These are phyloP conservation scores for Zygotorulaspora danielsina DNA, from an alignment of 805 yeast genomes.

Conservation along the genomic window DNA sequence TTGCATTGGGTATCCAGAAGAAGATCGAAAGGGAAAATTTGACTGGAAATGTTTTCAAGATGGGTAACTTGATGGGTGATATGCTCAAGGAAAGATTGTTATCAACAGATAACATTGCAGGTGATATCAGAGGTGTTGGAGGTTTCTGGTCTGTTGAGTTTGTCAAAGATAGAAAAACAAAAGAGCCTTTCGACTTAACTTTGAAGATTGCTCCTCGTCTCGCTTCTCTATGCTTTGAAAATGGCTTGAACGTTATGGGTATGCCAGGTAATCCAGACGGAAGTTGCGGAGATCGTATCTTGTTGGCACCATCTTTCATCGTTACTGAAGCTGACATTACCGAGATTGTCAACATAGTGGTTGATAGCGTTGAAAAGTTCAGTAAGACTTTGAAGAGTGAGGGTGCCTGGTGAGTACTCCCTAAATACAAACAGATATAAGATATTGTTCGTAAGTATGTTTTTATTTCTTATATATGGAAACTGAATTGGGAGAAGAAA, in stretches of 20 bases:
- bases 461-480: no score
- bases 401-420: slow-evolving; percentile 11
- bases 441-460: no score
- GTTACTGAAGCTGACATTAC: slow-evolving; percentile 42
- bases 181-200: slow-evolving; percentile 42
- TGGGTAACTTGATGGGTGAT: slow-evolving; percentile 42
- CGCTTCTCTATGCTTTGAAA: slow-evolving; percentile 37
- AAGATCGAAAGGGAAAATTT: slow-evolving; percentile 36
- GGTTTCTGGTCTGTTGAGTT: slow-evolving; percentile 56
- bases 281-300: slow-evolving; percentile 36
- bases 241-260: slow-evolving; percentile 48
- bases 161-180: slow-evolving; percentile 49
- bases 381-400: slow-evolving; percentile 16
- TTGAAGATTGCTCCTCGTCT: slow-evolving; percentile 38
- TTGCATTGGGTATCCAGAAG: slow-evolving; percentile 45
- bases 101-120: slow-evolving; percentile 40
- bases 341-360: slow-evolving; percentile 39
- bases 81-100: slow-evolving; percentile 35
- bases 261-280: slow-evolving; percentile 45
- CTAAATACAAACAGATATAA: no score
- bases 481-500: no score
- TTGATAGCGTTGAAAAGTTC: slow-evolving; percentile 39
- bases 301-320: slow-evolving; percentile 46
- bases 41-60: slow-evolving; percentile 41
- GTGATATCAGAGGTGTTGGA: slow-evolving; percentile 62